Percentiles rank a stretch among this genome's conserved stretches.
Evolutionary conservation across 306 rosid species (phyloP).

Genomic region (Potentilla sterilis): DNA sequence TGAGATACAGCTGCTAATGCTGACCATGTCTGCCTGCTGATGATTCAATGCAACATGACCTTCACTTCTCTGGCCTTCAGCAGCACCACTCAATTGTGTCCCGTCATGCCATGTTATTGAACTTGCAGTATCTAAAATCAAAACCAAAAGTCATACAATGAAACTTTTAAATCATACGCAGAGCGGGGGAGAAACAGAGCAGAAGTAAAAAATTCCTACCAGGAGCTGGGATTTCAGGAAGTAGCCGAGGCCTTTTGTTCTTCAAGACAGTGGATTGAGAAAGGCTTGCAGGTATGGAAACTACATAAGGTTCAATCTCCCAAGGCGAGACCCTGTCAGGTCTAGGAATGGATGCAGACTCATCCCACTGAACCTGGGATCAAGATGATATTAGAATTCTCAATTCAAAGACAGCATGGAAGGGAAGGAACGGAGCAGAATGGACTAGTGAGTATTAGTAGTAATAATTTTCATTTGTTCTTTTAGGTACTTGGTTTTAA

Average conservation of each 20-base stretch:
- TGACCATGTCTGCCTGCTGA: constrained; percentile 48
- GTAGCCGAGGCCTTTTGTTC: constrained; percentile 77
- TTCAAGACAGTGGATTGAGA: constrained; percentile 50
- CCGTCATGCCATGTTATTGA: constrained; percentile 41
- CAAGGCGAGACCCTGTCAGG: constrained; percentile 93
- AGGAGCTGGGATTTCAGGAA: constrained; percentile 48
- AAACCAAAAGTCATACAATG: not conserved
- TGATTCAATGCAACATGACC: constrained; percentile 45
- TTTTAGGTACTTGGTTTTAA: not conserved
- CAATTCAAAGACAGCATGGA: not conserved
- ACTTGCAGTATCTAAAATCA: constrained; percentile 40
- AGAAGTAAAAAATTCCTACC: constrained; percentile 38
- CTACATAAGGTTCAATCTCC: constrained; percentile 82
- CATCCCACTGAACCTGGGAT: constrained; percentile 96
- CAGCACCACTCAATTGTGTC: constrained; percentile 39
- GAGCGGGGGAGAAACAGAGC: constrained; percentile 4
- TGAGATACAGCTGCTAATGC: constrained; percentile 38
- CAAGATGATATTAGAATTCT: constrained; percentile 8
- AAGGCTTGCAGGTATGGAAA: constrained; percentile 42
- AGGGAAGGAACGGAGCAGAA: not conserved
- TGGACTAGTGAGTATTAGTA: not conserved
- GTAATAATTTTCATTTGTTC: not conserved
- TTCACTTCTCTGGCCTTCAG: constrained; percentile 55
- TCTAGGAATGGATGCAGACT: constrained; percentile 66
- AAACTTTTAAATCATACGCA: not conserved